Conservation (phyloP, 164 flowering plant genomes). For the Nymphaea thermarum region DNA sequence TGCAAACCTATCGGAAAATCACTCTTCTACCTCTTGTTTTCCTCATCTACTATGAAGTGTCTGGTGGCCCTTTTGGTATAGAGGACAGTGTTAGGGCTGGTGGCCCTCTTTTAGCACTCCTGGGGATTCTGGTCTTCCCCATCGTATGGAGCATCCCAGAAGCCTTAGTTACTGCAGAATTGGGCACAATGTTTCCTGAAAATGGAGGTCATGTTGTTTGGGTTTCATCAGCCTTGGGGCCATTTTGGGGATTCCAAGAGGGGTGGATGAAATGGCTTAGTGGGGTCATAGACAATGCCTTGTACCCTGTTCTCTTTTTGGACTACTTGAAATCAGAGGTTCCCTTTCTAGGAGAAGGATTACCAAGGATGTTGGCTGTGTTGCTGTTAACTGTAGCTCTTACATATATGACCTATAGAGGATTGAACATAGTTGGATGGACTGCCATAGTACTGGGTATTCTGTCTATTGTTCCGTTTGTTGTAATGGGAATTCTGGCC, state of each 20-base stretch:
- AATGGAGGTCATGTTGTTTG: constrained; percentile 10
- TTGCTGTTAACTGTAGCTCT: constrained; percentile 1
- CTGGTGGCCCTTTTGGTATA: constrained; percentile 9
- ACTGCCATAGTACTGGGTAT: constrained; percentile 2
- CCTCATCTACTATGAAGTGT: constrained; percentile 8
- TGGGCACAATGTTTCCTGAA: constrained; percentile 12
- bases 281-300: constrained; percentile 9
- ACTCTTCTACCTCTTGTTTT: constrained; percentile 8
- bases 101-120: constrained; percentile 9
- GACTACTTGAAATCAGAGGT: constrained; percentile 5
- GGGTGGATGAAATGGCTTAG: constrained; percentile 11
- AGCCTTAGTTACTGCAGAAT: constrained; percentile 5
- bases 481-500: constrained; percentile 3
- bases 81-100: constrained; percentile 9
- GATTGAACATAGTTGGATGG: constrained; percentile 7
- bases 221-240: constrained; percentile 8
- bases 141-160: constrained; percentile 9
- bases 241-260: constrained; percentile 7
- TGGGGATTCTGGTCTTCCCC: constrained; percentile 8
- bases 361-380: constrained; percentile 3
- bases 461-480: constrained; percentile 3
- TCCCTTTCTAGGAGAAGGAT: constrained; percentile 3
- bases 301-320: constrained; percentile 7
- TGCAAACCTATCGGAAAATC: constrained; percentile 1
- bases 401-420: constrained; percentile 6